Evolutionary conservation across 2,329 filamentous ascomycete species (phyloP).

Genomic region (Helicocarpus griseus): DNA sequence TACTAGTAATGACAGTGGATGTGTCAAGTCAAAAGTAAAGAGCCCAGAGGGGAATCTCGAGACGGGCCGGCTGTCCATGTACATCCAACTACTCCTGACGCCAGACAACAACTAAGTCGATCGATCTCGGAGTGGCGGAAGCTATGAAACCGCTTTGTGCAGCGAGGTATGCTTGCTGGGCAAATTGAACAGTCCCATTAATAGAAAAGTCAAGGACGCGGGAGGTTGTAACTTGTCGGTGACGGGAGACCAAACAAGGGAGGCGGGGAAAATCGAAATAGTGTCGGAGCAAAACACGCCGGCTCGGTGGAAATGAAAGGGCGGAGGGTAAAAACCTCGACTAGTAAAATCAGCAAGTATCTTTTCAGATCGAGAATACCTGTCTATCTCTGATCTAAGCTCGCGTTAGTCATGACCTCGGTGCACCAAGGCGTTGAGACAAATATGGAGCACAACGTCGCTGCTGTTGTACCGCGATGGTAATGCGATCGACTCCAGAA

Average conservation of each 20-base stretch:
- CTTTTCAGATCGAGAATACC: neutral
- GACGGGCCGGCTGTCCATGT: neutral
- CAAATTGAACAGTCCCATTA: neutral
- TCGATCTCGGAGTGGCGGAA: neutral
- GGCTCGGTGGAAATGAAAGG: neutral
- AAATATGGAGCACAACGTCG: too few relatives aligned
- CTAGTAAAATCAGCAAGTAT: neutral
- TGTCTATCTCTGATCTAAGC: too few relatives aligned
- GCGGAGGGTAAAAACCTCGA: neutral
- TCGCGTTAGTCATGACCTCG: too few relatives aligned
- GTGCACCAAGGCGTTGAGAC: too few relatives aligned
- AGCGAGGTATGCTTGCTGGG: neutral
- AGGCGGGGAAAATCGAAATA: neutral
- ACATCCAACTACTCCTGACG: neutral
- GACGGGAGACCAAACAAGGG: neutral
- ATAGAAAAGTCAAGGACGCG: neutral
- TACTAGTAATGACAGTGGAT: neutral
- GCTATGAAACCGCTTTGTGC: neutral
- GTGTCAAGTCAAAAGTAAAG: neutral
- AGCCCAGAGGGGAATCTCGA: too few relatives aligned
- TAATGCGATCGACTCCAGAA: too few relatives aligned
- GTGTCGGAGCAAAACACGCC: neutral
- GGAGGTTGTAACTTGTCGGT: neutral
- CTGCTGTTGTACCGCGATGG: too few relatives aligned
- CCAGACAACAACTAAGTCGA: neutral